Percentiles rank a stretch among this genome's conserved stretches.
Evolutionary conservation across 2,329 filamentous ascomycete species (phyloP).

Genomic region (Aureobasidium sp.): DNA sequence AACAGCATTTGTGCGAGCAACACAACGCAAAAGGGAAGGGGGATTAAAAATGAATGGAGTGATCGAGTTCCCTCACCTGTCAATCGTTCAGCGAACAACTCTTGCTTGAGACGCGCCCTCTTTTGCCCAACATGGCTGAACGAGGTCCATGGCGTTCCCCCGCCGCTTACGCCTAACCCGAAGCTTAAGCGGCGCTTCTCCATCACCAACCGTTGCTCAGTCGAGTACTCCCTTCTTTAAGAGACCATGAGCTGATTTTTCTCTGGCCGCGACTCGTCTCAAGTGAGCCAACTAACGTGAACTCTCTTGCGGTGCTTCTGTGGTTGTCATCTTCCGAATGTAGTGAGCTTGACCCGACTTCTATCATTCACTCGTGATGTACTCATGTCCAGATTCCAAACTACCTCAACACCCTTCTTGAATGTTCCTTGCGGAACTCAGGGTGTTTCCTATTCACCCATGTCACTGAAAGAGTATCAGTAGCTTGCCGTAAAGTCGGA

Average conservation of each 20-base stretch:
- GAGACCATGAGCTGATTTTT: not conserved
- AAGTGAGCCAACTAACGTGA: not conserved
- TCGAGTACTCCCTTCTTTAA: not conserved
- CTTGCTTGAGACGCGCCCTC: constrained; percentile 11
- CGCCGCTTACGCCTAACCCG: constrained; percentile 9
- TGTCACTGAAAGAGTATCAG: not conserved
- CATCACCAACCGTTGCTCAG: not conserved
- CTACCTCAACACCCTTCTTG: not conserved
- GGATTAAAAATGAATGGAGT: constrained; percentile 2
- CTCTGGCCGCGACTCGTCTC: too few species aligned
- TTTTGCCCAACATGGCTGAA: not conserved
- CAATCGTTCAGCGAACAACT: constrained; percentile 4
- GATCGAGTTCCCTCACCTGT: constrained; percentile 13
- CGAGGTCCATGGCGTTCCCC: constrained; percentile 11
- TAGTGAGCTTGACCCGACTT: not conserved
- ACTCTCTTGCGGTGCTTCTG: not conserved
- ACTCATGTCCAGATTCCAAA: not conserved
- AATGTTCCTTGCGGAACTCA: not conserved
- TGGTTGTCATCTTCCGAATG: not conserved
- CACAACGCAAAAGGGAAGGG: not conserved
- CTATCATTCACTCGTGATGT: constrained; percentile 1
- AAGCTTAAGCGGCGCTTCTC: constrained; percentile 5
- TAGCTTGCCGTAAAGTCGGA: not conserved
- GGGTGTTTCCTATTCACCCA: not conserved
- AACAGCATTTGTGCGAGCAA: constrained; percentile 7